Evolutionary conservation across 1,284 basidiomycete species (phyloP), one percentile per base, ranked within the genome.

Genomic region (Malassezia caprae): DNA sequence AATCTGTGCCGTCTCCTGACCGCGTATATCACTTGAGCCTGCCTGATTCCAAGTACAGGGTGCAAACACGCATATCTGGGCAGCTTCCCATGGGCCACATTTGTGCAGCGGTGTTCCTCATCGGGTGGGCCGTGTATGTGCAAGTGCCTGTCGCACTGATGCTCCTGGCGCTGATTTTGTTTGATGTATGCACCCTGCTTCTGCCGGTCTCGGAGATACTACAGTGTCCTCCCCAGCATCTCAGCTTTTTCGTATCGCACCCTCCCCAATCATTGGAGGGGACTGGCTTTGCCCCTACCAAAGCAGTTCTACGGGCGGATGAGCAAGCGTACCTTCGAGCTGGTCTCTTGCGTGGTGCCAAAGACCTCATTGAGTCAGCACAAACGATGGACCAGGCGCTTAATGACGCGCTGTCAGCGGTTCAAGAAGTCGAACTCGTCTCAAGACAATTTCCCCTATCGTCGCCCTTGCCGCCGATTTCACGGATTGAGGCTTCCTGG

Each of bases 361-460:
- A 34, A 1, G n/a, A 39, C 4, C 49, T 71, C 4, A 62, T 72
- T 34, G 44, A 57, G 11, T 57, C 62, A 8, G 63, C 66, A 4
- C 65, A 69, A 35, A 23, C 32, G 4, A 61, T 68, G 42, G 72
- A 73, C 42, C 23, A 62, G 1, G 56, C 61, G 13, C 37, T 68
- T 47, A 72, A 72, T 52, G 60, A 61, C 35, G 61, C 63, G 13
- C 62, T 73, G 47, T 60, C 57, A 11, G 72, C 72, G n/a, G 50
- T 73, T 1, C 72, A 73, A 46, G 72, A 73, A 48, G 67, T 69
- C 32, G 72, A 73, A 58, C 54, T 68, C 2, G 69, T 73, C 17
- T 65, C 70, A 19, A 58, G 72, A 21, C 70, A 70, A 5, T 70
- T 63, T 55, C 67, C 62, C 45, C 52, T 73, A 26, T 64, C 68